Conservation (phyloP, 495 filamentous ascomycete genomes). For the Xylaria cubensis region DNA sequence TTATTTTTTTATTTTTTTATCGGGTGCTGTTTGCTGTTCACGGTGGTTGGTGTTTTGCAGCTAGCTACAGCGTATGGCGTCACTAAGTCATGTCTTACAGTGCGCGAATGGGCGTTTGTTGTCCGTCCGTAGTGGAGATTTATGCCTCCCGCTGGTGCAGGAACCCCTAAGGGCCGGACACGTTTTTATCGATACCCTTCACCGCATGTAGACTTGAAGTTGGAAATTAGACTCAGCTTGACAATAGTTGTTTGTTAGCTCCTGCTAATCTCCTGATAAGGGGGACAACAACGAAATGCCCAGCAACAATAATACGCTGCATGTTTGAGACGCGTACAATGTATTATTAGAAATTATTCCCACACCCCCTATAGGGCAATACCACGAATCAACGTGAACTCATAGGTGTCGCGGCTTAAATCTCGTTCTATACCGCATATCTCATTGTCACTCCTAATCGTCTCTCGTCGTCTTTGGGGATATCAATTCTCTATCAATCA, state of each 20-base stretch:
- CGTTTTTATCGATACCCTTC: conserved; percentile 12
- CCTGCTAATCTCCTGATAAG: neutral
- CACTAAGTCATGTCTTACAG: conserved; percentile 13
- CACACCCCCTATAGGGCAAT: neutral
- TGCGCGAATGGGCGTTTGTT: conserved; percentile 9
- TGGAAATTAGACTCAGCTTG: conserved; percentile 12
- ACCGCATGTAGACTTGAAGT: neutral
- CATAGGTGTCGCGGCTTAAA: neutral
- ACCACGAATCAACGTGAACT: neutral
- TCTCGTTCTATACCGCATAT: neutral
- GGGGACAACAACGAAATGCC: neutral
- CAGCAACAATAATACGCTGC: neutral
- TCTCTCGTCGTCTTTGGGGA: conserved; percentile 8
- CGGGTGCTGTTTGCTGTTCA: conserved; percentile 7
- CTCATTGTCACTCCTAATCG: neutral
- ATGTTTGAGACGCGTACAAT: neutral
- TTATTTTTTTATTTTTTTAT: neutral
- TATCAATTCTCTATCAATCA: conserved; percentile 16
- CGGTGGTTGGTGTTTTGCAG: conserved; percentile 6
- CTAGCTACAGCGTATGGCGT: conserved; percentile 11
- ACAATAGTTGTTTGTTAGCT: conserved; percentile 1
- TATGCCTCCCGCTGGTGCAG: neutral
- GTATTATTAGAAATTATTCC: neutral
- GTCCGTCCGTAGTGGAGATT: conserved; percentile 19
- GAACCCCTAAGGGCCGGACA: conserved; percentile 23